phyloP scores from a whole-genome alignment of 2,329 filamentous ascomycete species.

The Botryosphaeria dothidea region DNA sequence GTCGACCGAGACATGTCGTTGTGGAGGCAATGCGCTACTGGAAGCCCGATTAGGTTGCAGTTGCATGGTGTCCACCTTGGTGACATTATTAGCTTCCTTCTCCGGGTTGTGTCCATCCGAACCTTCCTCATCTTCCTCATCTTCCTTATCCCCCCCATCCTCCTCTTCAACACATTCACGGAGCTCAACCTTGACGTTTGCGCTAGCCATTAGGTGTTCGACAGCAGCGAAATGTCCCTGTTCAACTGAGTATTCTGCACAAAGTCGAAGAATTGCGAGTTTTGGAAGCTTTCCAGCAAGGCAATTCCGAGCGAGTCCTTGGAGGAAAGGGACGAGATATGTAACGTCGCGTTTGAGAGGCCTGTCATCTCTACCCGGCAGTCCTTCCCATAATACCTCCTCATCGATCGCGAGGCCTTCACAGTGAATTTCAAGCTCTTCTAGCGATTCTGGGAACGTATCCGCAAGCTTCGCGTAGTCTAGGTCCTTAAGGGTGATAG shows the following conservation, averaged over 20 bases:
- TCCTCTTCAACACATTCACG: background rate
- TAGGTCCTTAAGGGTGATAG: background rate
- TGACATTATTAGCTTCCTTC: no score
- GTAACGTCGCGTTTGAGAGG: no score
- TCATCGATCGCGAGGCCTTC: background rate
- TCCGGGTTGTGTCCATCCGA: no score
- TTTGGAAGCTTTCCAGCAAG: background rate
- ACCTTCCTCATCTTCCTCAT: background rate
- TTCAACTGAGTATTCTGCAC: background rate
- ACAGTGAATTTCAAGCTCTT: background rate
- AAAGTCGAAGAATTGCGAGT: background rate
- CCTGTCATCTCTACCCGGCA: no score
- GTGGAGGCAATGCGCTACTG: no score
- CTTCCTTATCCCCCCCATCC: background rate
- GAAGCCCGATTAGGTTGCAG: no score
- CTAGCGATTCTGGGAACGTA: background rate
- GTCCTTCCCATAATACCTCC: no score
- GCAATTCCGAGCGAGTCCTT: background rate
- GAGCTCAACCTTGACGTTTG: background rate
- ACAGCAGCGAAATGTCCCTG: background rate
- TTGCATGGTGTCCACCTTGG: no score
- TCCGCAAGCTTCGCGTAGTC: background rate
- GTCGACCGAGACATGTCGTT: no score
- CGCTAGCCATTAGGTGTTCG: background rate
- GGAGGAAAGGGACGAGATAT: background rate